These are phyloP conservation scores for Ploettnerulaceae sp. DNA, from an alignment of 2,329 filamentous ascomycete species.

Conservation along the genomic window DNA sequence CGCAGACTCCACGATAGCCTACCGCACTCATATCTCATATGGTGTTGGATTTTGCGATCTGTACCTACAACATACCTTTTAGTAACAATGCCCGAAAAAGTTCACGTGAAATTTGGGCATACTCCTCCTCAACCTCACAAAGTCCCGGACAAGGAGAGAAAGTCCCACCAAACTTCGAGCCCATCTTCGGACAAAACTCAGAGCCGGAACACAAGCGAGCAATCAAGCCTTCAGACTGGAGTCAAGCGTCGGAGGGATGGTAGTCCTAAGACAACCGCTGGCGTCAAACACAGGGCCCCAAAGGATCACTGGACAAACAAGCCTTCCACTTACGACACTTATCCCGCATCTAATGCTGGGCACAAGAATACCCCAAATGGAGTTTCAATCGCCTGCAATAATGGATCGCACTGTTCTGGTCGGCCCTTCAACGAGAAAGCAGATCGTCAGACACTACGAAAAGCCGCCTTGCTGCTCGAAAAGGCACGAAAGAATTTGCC, in stretches of 20 bases:
- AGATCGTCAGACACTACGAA: slow-evolving; percentile 19
- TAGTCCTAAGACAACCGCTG: slow-evolving; percentile 9
- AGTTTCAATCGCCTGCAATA: background rate
- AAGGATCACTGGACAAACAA: background rate
- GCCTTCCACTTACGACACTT: background rate
- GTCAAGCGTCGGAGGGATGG: slow-evolving; percentile 19
- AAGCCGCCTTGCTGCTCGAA: slow-evolving; percentile 21
- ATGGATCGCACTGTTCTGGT: background rate
- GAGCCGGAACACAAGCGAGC: background rate
- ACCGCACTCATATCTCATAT: too few species aligned
- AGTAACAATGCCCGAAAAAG: slow-evolving; percentile 39
- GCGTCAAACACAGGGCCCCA: background rate
- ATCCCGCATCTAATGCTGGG: too few species aligned
- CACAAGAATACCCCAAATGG: background rate
- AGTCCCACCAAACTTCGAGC: background rate
- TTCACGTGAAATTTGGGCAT: slow-evolving; percentile 37
- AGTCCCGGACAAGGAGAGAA: slow-evolving; percentile 18
- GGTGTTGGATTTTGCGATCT: too few species aligned
- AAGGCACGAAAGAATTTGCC: slow-evolving; percentile 29
- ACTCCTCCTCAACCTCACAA: slow-evolving; percentile 12
- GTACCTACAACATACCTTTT: too few species aligned
- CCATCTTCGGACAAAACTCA: background rate
- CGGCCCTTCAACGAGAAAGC: slow-evolving; percentile 1
- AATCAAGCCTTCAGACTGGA: slow-evolving; percentile 1
- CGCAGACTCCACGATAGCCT: too few species aligned